These are phyloP conservation scores for Trichosanthes cucumerina DNA, from an alignment of 306 rosid species.

Conservation along the genomic window DNA sequence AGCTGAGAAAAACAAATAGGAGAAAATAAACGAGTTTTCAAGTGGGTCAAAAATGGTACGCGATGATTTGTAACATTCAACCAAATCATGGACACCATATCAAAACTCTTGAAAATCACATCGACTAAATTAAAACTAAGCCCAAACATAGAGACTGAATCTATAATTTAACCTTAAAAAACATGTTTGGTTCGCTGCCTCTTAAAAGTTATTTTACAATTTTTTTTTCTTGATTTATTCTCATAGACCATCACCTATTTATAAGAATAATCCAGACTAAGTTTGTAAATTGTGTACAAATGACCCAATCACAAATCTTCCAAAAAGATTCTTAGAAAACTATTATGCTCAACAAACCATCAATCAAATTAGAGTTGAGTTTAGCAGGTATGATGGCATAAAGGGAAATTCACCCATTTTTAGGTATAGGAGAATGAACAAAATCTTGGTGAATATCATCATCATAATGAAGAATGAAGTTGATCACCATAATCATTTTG, in stretches of 20 bases:
- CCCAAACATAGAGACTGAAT: no score
- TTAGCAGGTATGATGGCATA: background rate
- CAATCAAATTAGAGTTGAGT: background rate
- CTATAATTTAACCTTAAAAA: background rate
- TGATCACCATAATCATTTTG: background rate
- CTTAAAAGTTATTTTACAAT: background rate
- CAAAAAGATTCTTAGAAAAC: background rate
- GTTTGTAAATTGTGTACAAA: background rate
- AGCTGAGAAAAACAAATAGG: no score
- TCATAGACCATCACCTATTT: background rate
- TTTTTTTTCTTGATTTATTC: no score
- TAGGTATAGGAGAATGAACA: background rate
- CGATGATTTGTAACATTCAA: no score
- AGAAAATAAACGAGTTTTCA: no score
- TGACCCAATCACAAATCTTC: background rate
- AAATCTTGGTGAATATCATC: background rate
- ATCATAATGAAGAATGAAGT: background rate
- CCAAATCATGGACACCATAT: background rate
- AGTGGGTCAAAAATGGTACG: no score
- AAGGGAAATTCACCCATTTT: background rate
- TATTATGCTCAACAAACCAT: background rate
- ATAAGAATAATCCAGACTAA: no score
- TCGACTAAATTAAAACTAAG: no score
- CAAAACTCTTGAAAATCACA: background rate
- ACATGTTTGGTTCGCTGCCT: background rate